phyloP scores from a whole-genome alignment of 2,329 filamentous ascomycete species.

The Talaromyces sp. region DNA sequence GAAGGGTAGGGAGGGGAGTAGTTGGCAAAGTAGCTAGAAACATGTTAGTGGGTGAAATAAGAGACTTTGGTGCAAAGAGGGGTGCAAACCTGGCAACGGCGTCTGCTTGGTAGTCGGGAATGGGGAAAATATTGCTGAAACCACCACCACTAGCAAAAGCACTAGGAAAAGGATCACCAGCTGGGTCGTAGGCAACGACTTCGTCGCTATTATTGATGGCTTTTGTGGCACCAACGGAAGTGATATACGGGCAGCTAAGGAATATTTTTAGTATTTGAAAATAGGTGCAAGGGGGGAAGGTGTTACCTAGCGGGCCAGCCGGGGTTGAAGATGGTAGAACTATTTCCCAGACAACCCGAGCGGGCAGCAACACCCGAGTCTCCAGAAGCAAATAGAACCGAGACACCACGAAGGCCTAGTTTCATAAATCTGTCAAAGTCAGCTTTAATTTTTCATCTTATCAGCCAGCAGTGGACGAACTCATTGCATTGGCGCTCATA shows the following conservation, averaged over 20 bases:
- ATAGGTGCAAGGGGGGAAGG: background rate
- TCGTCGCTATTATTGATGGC: background rate
- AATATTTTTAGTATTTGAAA: background rate
- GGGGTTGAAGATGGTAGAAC: slow-evolving; percentile 10
- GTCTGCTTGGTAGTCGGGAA: slow-evolving; percentile 41
- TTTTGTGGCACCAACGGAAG: slow-evolving; percentile 40
- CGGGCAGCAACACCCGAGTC: slow-evolving; percentile 25
- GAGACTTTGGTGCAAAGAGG: background rate
- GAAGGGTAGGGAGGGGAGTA: slow-evolving; percentile 12
- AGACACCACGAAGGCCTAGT: slow-evolving; percentile 40
- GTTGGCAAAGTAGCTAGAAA: slow-evolving; percentile 12
- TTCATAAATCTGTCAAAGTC: slow-evolving; percentile 13
- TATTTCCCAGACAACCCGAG: slow-evolving; percentile 12
- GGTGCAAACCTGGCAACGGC: slow-evolving; percentile 39
- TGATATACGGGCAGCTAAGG: slow-evolving; percentile 49
- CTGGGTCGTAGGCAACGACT: slow-evolving; percentile 14
- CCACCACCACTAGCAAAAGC: slow-evolving; percentile 25
- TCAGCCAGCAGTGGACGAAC: background rate
- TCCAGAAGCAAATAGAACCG: slow-evolving; percentile 30
- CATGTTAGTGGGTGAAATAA: background rate
- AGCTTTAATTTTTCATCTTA: background rate
- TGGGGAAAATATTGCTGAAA: slow-evolving; percentile 47
- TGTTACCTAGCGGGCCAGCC: slow-evolving; percentile 13
- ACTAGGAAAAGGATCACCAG: slow-evolving; percentile 4
- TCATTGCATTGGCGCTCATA: slow-evolving; percentile 47